Conservation (phyloP, 495 filamentous ascomycete species). For the Paragyromitra xinjiangensis region DNA sequence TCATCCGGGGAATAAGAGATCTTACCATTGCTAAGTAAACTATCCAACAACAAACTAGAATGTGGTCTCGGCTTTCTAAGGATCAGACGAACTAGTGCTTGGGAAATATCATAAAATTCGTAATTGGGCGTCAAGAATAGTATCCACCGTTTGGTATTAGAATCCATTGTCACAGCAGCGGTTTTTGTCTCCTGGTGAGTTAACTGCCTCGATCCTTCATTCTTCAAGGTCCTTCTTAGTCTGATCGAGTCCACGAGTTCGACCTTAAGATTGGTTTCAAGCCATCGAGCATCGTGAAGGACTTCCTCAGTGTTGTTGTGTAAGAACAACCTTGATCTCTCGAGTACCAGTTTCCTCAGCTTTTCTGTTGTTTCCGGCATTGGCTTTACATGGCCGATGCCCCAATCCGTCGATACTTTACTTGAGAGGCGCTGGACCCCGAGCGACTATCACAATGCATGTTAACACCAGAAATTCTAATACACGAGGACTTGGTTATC, state of each 20-base stretch:
- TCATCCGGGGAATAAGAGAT: not conserved
- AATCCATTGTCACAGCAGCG: conserved; percentile 44
- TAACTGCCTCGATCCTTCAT: conserved; percentile 53
- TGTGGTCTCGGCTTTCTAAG: conserved; percentile 84
- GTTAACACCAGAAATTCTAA: conserved; percentile 21
- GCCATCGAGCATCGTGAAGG: conserved; percentile 84
- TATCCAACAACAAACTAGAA: conserved; percentile 84
- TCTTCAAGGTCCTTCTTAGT: conserved; percentile 75
- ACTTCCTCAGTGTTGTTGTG: conserved; percentile 75
- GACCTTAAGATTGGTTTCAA: conserved; percentile 85
- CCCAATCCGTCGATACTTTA: conserved; percentile 69
- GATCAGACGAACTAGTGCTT: conserved; percentile 79
- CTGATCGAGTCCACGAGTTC: conserved; percentile 76
- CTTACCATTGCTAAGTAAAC: conserved; percentile 74
- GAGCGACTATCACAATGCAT: conserved; percentile 58
- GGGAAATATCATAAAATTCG: conserved; percentile 88
- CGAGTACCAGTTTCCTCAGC: conserved; percentile 79
- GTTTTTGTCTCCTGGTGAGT: conserved; percentile 50
- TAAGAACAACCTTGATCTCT: conserved; percentile 86
- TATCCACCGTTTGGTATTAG: conserved; percentile 58
- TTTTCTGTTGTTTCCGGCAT: conserved; percentile 62
- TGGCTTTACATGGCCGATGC: conserved; percentile 63
- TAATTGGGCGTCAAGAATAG: conserved; percentile 71
- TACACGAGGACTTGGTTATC: not conserved
- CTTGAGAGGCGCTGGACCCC: conserved; percentile 68